Evolutionary conservation across 2,329 filamentous ascomycete species (phyloP).

Genomic region (Neocatenulostroma microsporum): DNA sequence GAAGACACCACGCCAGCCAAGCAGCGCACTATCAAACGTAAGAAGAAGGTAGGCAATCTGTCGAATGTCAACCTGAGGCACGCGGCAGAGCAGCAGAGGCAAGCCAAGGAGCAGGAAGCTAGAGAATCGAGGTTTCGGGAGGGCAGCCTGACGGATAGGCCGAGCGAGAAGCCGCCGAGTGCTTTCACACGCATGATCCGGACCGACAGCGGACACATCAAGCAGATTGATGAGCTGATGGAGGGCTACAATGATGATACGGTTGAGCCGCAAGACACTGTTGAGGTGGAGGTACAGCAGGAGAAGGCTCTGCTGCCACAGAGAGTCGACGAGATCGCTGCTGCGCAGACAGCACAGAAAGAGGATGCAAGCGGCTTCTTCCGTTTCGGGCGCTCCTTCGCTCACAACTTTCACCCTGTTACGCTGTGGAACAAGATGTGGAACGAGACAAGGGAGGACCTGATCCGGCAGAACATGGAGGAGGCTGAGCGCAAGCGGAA

Average conservation of each 20-base stretch:
- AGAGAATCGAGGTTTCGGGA: conserved; percentile 63
- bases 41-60: conserved; percentile 28
- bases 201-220: conserved; percentile 24
- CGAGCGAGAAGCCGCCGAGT: conserved; percentile 61
- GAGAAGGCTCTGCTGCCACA: conserved; percentile 16
- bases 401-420: conserved; percentile 47
- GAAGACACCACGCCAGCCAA: conserved; percentile 19
- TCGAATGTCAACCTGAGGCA: conserved; percentile 29
- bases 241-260: conserved; percentile 28
- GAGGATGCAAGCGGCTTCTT: conserved; percentile 41
- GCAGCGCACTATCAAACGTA: conserved; percentile 25
- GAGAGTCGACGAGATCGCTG: conserved; percentile 14
- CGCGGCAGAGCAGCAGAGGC: conserved; percentile 20
- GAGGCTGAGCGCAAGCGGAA: conserved; percentile 35
- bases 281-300: conserved; percentile 15
- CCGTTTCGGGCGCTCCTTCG: conserved; percentile 49
- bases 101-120: conserved; percentile 18
- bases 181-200: conserved; percentile 50
- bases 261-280: conserved; percentile 7
- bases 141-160: conserved; percentile 78
- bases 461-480: conserved; percentile 31
- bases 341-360: conserved; percentile 23
- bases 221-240: conserved; percentile 32
- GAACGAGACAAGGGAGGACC: conserved; percentile 39
- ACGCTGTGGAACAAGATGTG: conserved; percentile 42